Evolutionary conservation across 169 alveolate species (phyloP).

Genomic region (Plasmodium reichenowi): DNA sequence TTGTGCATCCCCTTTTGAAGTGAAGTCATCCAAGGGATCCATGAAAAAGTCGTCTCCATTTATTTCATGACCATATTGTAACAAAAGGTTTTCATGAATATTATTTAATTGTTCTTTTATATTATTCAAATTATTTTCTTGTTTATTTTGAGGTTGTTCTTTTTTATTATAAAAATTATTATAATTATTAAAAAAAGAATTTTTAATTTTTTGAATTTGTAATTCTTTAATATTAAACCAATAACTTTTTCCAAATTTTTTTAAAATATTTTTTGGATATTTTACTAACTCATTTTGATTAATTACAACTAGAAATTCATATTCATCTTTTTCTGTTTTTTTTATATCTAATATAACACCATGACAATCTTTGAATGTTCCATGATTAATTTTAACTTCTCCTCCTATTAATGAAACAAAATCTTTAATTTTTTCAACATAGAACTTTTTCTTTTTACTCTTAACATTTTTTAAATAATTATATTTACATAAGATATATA

Average conservation of each 20-base stretch:
- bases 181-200: constrained; percentile 60
- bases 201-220: constrained; percentile 44
- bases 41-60: too few relatives aligned
- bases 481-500: constrained; percentile 22
- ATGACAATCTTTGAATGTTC: constrained; percentile 45
- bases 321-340: constrained; percentile 49
- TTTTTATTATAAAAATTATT: constrained; percentile 50
- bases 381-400: constrained; percentile 18
- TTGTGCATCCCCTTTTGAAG: too few relatives aligned
- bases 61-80: too few relatives aligned
- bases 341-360: constrained; percentile 58
- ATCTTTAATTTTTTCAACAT: constrained; percentile 26
- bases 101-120: not conserved
- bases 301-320: constrained; percentile 55
- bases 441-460: not conserved
- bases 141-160: not conserved
- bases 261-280: constrained; percentile 54
- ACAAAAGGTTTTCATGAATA: too few relatives aligned
- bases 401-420: constrained; percentile 28
- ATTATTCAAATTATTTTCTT: not conserved
- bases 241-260: constrained; percentile 71
- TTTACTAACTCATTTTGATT: constrained; percentile 34
- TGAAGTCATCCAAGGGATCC: too few relatives aligned
- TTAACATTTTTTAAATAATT: not conserved
- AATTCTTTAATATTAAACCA: constrained; percentile 67